A percentile compares a stretch with the other conserved stretches of the same genome.
phyloP scores from a whole-genome alignment of 306 rosid genomes.

The Cicer cuneatum region DNA sequence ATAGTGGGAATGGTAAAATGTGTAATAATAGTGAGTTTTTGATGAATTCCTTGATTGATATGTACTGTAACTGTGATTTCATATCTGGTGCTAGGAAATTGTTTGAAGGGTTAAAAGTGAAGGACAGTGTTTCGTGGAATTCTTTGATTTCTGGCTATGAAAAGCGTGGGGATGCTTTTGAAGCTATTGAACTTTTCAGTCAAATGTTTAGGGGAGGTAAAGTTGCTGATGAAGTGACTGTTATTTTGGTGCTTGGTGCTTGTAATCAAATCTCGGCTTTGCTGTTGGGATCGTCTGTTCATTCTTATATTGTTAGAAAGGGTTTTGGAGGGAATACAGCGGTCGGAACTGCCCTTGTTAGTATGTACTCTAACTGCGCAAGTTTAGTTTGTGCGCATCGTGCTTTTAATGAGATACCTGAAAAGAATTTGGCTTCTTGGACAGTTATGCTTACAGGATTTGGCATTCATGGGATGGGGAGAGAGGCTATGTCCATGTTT shows the following conservation, averaged over 20 bases:
- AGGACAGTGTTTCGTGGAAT: conserved; percentile 66
- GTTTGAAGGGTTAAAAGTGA: conserved; percentile 50
- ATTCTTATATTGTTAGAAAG: conserved; percentile 55
- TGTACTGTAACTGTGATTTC: conserved; percentile 60
- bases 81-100: conserved; percentile 52
- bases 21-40: conserved; percentile 45
- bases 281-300: conserved; percentile 58
- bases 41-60: conserved; percentile 59
- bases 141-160: conserved; percentile 67
- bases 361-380: conserved; percentile 74
- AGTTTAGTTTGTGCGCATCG: conserved; percentile 53
- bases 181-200: conserved; percentile 58
- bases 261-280: conserved; percentile 60
- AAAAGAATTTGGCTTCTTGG: conserved; percentile 63
- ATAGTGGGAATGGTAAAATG: conserved; percentile 29
- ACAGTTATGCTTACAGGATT: conserved; percentile 64
- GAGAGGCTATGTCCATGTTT: conserved; percentile 61
- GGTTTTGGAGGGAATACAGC: conserved; percentile 56
- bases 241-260: conserved; percentile 54
- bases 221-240: conserved; percentile 63
- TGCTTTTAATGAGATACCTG: conserved; percentile 57
- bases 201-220: conserved; percentile 54
- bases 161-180: conserved; percentile 56
- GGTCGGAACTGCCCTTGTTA: conserved; percentile 61
- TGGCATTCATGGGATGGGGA: conserved; percentile 68